phyloP scores from a whole-genome alignment of 352 stramenopile species.

The Phytopythium litorale region DNA sequence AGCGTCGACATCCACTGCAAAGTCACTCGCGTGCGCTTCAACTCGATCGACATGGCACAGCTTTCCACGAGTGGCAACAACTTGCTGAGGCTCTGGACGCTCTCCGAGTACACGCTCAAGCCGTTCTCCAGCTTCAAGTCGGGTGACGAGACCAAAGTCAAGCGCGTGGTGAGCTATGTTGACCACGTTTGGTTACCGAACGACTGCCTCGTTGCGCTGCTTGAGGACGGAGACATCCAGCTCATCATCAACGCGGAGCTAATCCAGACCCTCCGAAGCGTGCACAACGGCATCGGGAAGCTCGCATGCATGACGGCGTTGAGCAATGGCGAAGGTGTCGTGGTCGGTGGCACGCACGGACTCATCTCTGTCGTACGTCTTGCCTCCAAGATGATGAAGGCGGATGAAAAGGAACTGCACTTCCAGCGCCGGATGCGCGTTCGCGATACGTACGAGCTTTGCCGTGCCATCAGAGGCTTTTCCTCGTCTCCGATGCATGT shows the following conservation, averaged over 20 bases:
- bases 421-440: constrained; percentile 59
- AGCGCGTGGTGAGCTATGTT: constrained; percentile 44
- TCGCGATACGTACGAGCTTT: constrained; percentile 32
- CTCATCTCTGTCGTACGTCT: constrained; percentile 59
- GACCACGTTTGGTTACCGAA: constrained; percentile 72
- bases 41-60: constrained; percentile 75
- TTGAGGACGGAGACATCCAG: constrained; percentile 73
- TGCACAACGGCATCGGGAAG: constrained; percentile 40
- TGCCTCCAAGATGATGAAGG: constrained; percentile 46
- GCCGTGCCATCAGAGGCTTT: background rate
- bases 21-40: constrained; percentile 72
- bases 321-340: constrained; percentile 47
- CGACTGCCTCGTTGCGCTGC: constrained; percentile 58
- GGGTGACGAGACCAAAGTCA: constrained; percentile 52
- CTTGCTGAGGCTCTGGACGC: constrained; percentile 70
- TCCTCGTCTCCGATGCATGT: background rate
- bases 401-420: constrained; percentile 65
- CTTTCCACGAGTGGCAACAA: constrained; percentile 67
- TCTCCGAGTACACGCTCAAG: constrained; percentile 70
- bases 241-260: constrained; percentile 72
- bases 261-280: constrained; percentile 55
- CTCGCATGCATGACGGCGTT: constrained; percentile 37
- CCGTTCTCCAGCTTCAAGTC: constrained; percentile 74
- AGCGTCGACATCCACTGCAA: constrained; percentile 61
- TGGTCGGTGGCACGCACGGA: constrained; percentile 53